Conservation (phyloP, 2,329 filamentous ascomycete genomes). For the Metarhizium album region DNA sequence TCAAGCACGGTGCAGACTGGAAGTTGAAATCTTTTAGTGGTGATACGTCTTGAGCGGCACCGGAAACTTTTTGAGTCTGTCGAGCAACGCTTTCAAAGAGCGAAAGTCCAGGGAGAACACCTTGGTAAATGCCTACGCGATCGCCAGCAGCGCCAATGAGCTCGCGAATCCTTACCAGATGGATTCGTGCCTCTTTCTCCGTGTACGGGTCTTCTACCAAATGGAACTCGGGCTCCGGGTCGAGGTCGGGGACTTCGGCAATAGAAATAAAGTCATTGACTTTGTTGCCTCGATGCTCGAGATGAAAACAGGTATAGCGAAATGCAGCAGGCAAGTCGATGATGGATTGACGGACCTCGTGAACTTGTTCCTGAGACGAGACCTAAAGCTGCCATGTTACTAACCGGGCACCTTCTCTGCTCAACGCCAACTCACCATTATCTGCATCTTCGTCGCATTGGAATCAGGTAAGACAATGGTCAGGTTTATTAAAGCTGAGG, state of each 20-base stretch:
- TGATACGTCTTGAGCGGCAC: conserved; percentile 12
- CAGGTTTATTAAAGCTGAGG: conserved; percentile 44
- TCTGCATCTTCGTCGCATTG: conserved; percentile 61
- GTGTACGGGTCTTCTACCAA: conserved; percentile 94
- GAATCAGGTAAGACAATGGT: conserved; percentile 74
- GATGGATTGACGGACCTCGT: conserved; percentile 93
- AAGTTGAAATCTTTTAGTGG: conserved; percentile 66
- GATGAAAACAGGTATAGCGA: conserved; percentile 97
- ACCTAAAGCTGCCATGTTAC: conserved; percentile 41
- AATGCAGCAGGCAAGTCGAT: conserved; percentile 88
- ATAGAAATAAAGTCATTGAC: conserved; percentile 95
- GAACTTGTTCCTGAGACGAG: conserved; percentile 87
- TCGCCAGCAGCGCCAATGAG: conserved; percentile 87
- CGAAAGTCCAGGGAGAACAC: conserved; percentile 73
- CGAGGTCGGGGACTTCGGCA: conserved; percentile 74
- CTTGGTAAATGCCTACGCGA: conserved; percentile 76
- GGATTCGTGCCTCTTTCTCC: conserved; percentile 94
- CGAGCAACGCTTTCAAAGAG: conserved; percentile 69
- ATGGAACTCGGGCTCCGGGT: conserved; percentile 64
- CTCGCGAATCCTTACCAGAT: conserved; percentile 82
- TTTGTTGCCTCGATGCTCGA: conserved; percentile 77
- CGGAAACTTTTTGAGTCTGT: conserved; percentile 29
- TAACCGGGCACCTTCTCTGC: background rate
- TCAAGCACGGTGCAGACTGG: conserved; percentile 53
- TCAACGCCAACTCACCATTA: conserved; percentile 53